These are phyloP conservation scores for Camelina neglecta DNA, from an alignment of 345 rosid species.

Conservation along the genomic window DNA sequence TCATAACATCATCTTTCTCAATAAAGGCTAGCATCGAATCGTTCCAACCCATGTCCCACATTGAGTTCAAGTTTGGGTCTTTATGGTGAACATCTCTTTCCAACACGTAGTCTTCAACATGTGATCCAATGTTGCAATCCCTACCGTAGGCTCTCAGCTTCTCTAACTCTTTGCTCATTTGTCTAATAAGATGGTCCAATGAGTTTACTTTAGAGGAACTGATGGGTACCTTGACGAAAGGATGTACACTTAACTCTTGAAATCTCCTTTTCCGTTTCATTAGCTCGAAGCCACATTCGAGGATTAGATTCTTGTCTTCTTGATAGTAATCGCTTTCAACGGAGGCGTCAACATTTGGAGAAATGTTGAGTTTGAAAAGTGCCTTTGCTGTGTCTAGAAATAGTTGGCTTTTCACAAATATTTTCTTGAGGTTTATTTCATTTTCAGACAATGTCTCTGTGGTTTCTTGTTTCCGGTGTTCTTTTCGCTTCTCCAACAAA, in stretches of 20 bases:
- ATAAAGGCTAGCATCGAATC: slow-evolving; percentile 48
- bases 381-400: slow-evolving; percentile 81
- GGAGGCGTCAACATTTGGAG: slow-evolving; percentile 39
- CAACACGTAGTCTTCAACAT: slow-evolving; percentile 67
- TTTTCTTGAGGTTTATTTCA: slow-evolving; percentile 66
- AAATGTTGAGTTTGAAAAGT: slow-evolving; percentile 75
- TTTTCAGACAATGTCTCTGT: slow-evolving; percentile 59
- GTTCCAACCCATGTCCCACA: slow-evolving; percentile 94
- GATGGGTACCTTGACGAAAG: slow-evolving; percentile 53
- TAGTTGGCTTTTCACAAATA: slow-evolving; percentile 62
- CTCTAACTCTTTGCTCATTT: slow-evolving; percentile 59
- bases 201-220: slow-evolving; percentile 47
- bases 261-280: slow-evolving; percentile 79
- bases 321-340: slow-evolving; percentile 42
- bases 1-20: slow-evolving; percentile 72
- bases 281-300: slow-evolving; percentile 83
- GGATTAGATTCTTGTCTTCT: slow-evolving; percentile 57
- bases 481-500: slow-evolving; percentile 35
- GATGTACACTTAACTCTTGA: slow-evolving; percentile 75
- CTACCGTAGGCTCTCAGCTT: slow-evolving; percentile 60
- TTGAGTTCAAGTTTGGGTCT: slow-evolving; percentile 70
- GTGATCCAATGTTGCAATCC: slow-evolving; percentile 46
- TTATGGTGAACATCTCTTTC: slow-evolving; percentile 60
- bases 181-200: slow-evolving; percentile 67
- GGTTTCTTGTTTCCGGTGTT: slow-evolving; percentile 28